A percentile compares a stretch with the other conserved stretches of the same genome.
Evolutionary conservation across 78 protist genomes (phyloP).

Genomic region (Protostelium mycophagum): DNA sequence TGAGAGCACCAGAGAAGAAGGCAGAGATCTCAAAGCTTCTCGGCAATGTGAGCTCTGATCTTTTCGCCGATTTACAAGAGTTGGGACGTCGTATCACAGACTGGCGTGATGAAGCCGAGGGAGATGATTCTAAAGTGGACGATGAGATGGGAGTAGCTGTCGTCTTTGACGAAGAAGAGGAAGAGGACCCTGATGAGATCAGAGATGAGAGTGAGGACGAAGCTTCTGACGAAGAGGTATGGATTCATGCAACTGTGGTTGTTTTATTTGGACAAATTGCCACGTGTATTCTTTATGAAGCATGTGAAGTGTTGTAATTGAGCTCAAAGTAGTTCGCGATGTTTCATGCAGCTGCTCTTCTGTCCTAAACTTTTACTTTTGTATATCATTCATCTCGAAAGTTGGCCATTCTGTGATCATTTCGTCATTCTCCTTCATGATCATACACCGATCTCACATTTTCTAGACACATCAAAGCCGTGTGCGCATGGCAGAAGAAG

Average conservation of each 20-base stretch:
- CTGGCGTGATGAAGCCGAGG: constrained; percentile 17
- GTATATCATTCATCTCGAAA: no score
- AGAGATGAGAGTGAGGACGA: neutral
- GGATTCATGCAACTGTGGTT: neutral
- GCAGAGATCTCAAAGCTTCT: constrained; percentile 30
- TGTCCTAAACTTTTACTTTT: no score
- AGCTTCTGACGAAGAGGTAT: constrained; percentile 4
- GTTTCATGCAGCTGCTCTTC: no score
- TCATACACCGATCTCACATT: neutral
- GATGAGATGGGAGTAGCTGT: constrained; percentile 79
- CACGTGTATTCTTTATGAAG: no score
- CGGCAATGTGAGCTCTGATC: constrained; percentile 22
- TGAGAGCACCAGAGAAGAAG: constrained; percentile 47
- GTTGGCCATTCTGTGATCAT: no score
- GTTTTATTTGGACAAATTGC: no score
- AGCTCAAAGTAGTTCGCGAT: no score
- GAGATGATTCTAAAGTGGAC: constrained; percentile 22
- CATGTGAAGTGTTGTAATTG: no score
- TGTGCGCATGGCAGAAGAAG: neutral
- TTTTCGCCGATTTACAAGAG: constrained; percentile 47
- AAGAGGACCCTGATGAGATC: constrained; percentile 15
- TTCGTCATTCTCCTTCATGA: no score
- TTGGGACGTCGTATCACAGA: constrained; percentile 72
- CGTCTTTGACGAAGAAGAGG: constrained; percentile 68
- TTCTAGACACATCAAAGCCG: neutral